Percentiles rank a stretch among this genome's conserved stretches.
phyloP scores from a whole-genome alignment of 805 yeast genomes.

The Candida dendrica region DNA sequence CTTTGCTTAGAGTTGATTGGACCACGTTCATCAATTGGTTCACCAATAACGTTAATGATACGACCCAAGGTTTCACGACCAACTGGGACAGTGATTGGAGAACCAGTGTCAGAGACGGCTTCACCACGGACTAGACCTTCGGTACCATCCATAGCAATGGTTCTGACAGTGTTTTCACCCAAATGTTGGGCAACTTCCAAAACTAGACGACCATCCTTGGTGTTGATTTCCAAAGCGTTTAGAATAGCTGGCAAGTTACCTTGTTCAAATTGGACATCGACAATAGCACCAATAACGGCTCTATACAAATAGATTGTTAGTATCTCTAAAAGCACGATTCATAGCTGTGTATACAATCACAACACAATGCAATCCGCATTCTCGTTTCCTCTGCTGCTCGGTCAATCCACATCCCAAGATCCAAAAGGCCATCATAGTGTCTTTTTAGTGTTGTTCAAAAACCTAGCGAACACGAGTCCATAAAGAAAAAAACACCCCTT shows the following conservation, averaged over 20 bases:
- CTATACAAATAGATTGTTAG: slow-evolving; percentile 28
- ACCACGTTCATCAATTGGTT: slow-evolving; percentile 99
- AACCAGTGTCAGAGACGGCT: slow-evolving; percentile 86
- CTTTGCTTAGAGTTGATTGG: slow-evolving; percentile 88
- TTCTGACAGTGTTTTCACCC: slow-evolving; percentile 99
- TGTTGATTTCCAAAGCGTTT: slow-evolving; percentile 89
- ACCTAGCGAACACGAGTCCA: not conserved
- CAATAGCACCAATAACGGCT: slow-evolving; percentile 99
- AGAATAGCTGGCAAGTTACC: slow-evolving; percentile 95
- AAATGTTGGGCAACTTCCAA: slow-evolving; percentile 99
- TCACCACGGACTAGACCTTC: slow-evolving; percentile 99
- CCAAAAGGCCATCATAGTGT: too few relatives aligned
- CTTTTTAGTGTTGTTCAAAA: not conserved
- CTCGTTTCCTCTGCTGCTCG: too few relatives aligned
- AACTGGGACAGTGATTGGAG: slow-evolving; percentile 98
- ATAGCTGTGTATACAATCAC: not conserved
- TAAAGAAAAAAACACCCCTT: slow-evolving; percentile 1
- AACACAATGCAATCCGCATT: too few relatives aligned
- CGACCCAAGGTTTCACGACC: slow-evolving; percentile 99
- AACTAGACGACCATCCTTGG: slow-evolving; percentile 71
- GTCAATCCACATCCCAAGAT: too few relatives aligned
- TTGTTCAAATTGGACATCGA: slow-evolving; percentile 97
- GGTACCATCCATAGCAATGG: slow-evolving; percentile 99
- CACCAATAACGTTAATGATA: slow-evolving; percentile 97
- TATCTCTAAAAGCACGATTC: too few relatives aligned